A percentile compares a stretch with the other conserved stretches of the same genome.
These are phyloP conservation scores for Sarcodon sp. DNA, from an alignment of 768 basidiomycete genomes.

Conservation along the genomic window DNA sequence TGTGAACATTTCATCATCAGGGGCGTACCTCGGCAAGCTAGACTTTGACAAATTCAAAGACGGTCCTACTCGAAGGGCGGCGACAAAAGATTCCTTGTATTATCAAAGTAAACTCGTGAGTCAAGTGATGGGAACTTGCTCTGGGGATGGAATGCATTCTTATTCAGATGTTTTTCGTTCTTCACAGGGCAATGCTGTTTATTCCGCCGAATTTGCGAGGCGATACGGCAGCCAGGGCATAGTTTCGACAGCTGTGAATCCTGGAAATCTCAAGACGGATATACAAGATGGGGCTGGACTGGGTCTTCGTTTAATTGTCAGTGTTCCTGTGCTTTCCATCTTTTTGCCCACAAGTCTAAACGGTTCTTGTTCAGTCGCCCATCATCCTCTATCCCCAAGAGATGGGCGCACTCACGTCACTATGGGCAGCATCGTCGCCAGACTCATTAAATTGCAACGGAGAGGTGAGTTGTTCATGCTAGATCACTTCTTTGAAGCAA, in stretches of 20 bases:
- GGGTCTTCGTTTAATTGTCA: too few species aligned
- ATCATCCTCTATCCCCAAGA: constrained; percentile 12
- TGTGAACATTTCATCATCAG: constrained; percentile 16
- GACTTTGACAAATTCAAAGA: constrained; percentile 10
- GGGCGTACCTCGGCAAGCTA: constrained; percentile 1
- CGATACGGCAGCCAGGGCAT: constrained; percentile 28
- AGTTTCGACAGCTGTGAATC: too few species aligned
- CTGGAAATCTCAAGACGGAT: too few species aligned
- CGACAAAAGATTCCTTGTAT: constrained; percentile 7
- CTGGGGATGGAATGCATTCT: not conserved
- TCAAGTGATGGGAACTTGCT: not conserved
- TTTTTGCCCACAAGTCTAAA: too few species aligned
- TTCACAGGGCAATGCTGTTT: constrained; percentile 19
- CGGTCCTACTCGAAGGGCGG: constrained; percentile 4
- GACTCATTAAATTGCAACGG: constrained; percentile 26
- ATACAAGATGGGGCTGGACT: too few species aligned
- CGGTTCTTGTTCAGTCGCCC: too few species aligned
- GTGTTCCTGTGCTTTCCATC: too few species aligned
- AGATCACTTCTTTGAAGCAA: not conserved
- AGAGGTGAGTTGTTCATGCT: constrained; percentile 16
- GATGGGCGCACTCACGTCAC: constrained; percentile 17
- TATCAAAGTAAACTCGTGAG: constrained; percentile 26
- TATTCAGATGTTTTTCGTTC: not conserved
- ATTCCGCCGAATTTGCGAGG: constrained; percentile 27
- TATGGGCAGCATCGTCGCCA: constrained; percentile 22